phyloP scores from a whole-genome alignment of 2,329 filamentous ascomycete species.

The Gnomoniopsis sp. region DNA sequence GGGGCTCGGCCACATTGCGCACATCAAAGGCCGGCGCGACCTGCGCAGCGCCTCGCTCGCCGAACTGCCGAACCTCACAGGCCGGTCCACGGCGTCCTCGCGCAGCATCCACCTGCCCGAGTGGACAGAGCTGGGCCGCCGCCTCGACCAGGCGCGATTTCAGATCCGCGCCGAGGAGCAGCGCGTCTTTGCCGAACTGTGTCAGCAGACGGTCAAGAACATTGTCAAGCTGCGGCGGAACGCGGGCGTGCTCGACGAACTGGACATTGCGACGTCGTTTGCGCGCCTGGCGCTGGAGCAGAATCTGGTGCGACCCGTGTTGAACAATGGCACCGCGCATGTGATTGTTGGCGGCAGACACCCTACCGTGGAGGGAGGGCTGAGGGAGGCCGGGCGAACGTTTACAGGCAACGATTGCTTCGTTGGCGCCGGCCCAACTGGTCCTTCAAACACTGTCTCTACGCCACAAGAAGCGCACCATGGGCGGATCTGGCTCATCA shows the following conservation, averaged over 20 bases:
- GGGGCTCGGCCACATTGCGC: conserved; percentile 83
- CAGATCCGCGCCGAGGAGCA: conserved; percentile 84
- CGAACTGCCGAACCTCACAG: conserved; percentile 5
- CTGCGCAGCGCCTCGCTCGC: conserved; percentile 54
- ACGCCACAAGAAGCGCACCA: conserved; percentile 57
- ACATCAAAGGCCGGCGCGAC: conserved; percentile 72
- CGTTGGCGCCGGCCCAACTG: conserved; percentile 63
- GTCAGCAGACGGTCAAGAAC: conserved; percentile 73
- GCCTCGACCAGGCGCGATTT: conserved; percentile 72
- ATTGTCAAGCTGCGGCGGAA: conserved; percentile 85
- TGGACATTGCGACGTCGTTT: conserved; percentile 87
- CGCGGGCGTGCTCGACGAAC: conserved; percentile 85
- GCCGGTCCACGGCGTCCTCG: conserved; percentile 72
- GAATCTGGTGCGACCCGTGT: conserved; percentile 66
- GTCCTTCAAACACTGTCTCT: conserved; percentile 65
- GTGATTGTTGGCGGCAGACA: conserved; percentile 84
- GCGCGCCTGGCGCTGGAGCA: conserved; percentile 75
- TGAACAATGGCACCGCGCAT: conserved; percentile 65
- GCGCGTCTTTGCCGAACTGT: conserved; percentile 70
- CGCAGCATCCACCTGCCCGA: conserved; percentile 78
- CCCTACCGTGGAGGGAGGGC: conserved; percentile 83
- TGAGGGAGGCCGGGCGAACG: conserved; percentile 72
- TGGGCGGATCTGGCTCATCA: conserved; percentile 64
- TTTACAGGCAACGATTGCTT: conserved; percentile 87
- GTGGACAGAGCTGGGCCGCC: conserved; percentile 79